These are phyloP conservation scores for Penicillium sp. DNA, from an alignment of 2,329 filamentous ascomycete genomes.

Conservation along the genomic window DNA sequence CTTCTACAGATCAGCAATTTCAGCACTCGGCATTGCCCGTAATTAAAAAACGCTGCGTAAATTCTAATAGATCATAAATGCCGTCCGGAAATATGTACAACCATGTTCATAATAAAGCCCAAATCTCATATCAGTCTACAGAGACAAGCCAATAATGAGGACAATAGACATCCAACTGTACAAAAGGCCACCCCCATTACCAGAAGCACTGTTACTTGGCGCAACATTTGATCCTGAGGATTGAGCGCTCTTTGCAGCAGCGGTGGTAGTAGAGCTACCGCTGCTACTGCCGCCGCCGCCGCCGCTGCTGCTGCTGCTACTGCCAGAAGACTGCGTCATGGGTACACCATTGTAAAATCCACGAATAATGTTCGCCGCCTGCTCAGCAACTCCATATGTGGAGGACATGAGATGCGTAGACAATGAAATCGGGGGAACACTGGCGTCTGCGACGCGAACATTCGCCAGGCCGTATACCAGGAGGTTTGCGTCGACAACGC, in stretches of 20 bases:
- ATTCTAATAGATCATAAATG: background rate
- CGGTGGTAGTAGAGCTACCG: background rate
- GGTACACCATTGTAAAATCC: constrained; percentile 13
- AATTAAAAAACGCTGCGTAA: background rate
- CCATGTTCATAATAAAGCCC: background rate
- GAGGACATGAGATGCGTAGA: constrained; percentile 37
- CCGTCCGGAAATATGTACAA: background rate
- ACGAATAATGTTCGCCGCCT: constrained; percentile 30
- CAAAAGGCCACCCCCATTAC: background rate
- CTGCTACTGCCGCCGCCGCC: background rate
- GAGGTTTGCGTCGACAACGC: constrained; percentile 30
- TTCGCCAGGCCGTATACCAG: constrained; percentile 32
- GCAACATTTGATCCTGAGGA: background rate
- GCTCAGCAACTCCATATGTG: constrained; percentile 36
- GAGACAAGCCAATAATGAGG: background rate
- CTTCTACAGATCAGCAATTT: too few relatives aligned
- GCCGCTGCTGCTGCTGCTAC: background rate
- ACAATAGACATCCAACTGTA: background rate
- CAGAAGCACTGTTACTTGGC: background rate
- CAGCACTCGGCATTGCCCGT: background rate
- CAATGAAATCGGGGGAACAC: constrained; percentile 28
- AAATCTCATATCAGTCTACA: background rate
- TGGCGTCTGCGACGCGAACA: constrained; percentile 32
- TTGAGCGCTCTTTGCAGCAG: background rate
- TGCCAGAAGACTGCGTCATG: background rate